Evolutionary conservation across 345 rosid genomes (phyloP).

Genomic region (Aquilaria malaccensis): DNA sequence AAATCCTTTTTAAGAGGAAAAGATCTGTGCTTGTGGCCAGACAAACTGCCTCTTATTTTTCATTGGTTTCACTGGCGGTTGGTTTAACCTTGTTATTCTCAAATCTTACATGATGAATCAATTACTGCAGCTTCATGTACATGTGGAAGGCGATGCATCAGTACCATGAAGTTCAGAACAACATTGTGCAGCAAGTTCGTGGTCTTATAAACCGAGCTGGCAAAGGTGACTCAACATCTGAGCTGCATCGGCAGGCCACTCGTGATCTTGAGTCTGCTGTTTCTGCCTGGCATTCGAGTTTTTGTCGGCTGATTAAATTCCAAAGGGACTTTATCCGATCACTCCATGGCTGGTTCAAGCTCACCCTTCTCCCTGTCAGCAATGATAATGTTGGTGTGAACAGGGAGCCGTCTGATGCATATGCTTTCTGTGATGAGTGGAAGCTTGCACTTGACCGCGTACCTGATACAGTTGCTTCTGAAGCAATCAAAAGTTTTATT

Average conservation of each 20-base stretch:
- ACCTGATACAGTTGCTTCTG: constrained; percentile 95
- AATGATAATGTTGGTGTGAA: constrained; percentile 29
- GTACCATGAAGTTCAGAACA: constrained; percentile 75
- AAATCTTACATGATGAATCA: no score
- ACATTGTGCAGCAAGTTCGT: constrained; percentile 87
- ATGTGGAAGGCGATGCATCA: constrained; percentile 97
- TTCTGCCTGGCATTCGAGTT: constrained; percentile 85
- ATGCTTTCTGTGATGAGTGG: constrained; percentile 88
- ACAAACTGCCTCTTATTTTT: no score
- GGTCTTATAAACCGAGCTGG: constrained; percentile 75
- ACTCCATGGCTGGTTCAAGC: constrained; percentile 91
- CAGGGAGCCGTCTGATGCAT: constrained; percentile 43
- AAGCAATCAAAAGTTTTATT: constrained; percentile 95
- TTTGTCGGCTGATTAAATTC: constrained; percentile 72
- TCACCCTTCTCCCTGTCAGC: constrained; percentile 71
- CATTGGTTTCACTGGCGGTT: no score
- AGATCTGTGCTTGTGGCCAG: no score
- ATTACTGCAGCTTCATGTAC: constrained; percentile 73
- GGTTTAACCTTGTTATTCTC: no score
- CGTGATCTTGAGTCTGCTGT: constrained; percentile 90
- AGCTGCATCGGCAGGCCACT: constrained; percentile 85
- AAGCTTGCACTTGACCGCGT: constrained; percentile 84
- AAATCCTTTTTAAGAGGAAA: no score
- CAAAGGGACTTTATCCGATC: constrained; percentile 73
- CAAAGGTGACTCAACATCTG: constrained; percentile 84